Percentiles rank a stretch among this genome's conserved stretches.
phyloP scores from a whole-genome alignment of 345 rosid genomes.

The Syzygium oleosum region DNA sequence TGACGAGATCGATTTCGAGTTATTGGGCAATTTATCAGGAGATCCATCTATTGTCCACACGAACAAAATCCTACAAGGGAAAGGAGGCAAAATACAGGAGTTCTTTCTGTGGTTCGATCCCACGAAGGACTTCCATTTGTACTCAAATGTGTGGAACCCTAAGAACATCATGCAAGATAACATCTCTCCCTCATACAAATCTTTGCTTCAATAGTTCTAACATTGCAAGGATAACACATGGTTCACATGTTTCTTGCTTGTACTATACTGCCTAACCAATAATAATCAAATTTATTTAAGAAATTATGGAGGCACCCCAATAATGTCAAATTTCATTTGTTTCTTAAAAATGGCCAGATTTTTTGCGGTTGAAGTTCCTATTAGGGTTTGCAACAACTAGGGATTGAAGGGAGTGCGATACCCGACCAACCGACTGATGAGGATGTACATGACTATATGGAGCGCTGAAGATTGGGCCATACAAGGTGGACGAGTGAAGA shows the following conservation, averaged over 20 bases:
- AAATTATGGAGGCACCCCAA: background rate
- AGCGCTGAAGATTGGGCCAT: constrained; percentile 61
- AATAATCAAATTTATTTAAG: background rate
- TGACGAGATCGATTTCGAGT: constrained; percentile 61
- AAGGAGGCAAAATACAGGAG: constrained; percentile 49
- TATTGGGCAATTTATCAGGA: constrained; percentile 47
- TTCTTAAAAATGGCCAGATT: constrained; percentile 17
- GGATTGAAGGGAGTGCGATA: constrained; percentile 31
- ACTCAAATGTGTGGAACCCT: constrained; percentile 53
- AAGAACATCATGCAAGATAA: constrained; percentile 32
- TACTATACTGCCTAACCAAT: background rate
- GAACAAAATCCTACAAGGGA: constrained; percentile 37
- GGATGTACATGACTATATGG: constrained; percentile 41
- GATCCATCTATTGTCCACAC: constrained; percentile 54
- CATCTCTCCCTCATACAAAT: background rate
- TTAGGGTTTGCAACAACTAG: constrained; percentile 51
- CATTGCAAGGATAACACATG: background rate
- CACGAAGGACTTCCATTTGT: constrained; percentile 46
- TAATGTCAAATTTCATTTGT: background rate
- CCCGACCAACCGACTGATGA: constrained; percentile 46
- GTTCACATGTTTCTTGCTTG: background rate
- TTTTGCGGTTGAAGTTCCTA: constrained; percentile 40
- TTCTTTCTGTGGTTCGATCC: constrained; percentile 57
- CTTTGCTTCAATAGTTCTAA: background rate
- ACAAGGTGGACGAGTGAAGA: constrained; percentile 55